Evolutionary conservation across 2,329 filamentous ascomycete genomes (phyloP), one percentile per base, ranked within the genome.

Genomic region (Dactylellina drechsleri): DNA sequence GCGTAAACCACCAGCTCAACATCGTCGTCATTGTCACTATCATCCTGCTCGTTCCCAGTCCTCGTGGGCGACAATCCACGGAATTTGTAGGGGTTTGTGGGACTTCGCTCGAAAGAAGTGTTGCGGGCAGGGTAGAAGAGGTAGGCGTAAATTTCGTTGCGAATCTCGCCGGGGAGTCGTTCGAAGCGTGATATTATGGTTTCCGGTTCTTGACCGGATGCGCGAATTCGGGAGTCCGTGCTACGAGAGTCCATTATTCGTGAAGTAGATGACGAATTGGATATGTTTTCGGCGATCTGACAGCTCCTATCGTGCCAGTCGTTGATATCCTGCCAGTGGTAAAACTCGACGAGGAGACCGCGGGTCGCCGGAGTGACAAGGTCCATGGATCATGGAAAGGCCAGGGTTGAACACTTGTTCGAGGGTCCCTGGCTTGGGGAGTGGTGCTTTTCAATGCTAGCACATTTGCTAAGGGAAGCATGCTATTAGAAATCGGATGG

Each of bases 91-190:
- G 49, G 45, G 28, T 65, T 52, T 20, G 68, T 54, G 5, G 65
- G 56, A 13, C 36, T 57, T 18, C 53, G 31, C 28, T 66, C 68
- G 36, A 49, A 50, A 13, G 61, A 60, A 28, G 68, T 73, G 61
- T 73, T 73, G 52, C 57, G 56, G 16, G 61, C 26, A 1, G 68
- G 68, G 15, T 28, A 54, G 23, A 73, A 49, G 2, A 73, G 68
- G 61, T 73, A 73, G 15, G 54, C 61, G 61, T 73, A 73, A 23
- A 73, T 60, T 26, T 73, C 68, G 26, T 73, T 73, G 6, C 68
- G 28, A 23, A 73, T 61, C 28, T 73, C 68, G 49, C 68, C 68
- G 36, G 68, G 68, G n/a, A 73, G 68, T 4, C 58, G 54, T 41
- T 73, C 68, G 31, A 73, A 73, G 41, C 56, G 56, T 15, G 61